Percentiles rank a stretch among this genome's conserved stretches.
Evolutionary conservation across 2,329 filamentous ascomycete genomes (phyloP).

Genomic region (Lecanoromycetidae sp.): DNA sequence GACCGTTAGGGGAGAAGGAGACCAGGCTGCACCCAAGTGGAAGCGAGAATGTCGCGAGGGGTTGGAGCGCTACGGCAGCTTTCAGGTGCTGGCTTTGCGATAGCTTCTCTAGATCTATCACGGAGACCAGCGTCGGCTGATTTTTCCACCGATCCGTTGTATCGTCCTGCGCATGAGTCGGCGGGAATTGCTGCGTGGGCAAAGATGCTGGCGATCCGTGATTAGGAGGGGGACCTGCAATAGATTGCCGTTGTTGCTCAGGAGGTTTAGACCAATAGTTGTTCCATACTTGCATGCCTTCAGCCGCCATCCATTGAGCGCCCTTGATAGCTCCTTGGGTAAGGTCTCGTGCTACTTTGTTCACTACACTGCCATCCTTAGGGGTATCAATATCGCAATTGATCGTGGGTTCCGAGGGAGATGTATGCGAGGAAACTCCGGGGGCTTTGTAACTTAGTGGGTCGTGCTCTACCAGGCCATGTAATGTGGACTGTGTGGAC

Average conservation of each 20-base stretch:
- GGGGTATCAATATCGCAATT: slow-evolving; percentile 36
- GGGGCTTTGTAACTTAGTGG: slow-evolving; percentile 26
- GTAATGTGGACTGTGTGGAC: slow-evolving; percentile 29
- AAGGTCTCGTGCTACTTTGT: slow-evolving; percentile 37
- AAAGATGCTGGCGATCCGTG: neutral
- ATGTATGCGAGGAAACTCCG: slow-evolving; percentile 32
- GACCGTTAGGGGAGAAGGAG: slow-evolving; percentile 36
- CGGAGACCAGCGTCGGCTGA: slow-evolving; percentile 35
- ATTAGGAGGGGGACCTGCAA: neutral
- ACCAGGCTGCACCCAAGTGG: slow-evolving; percentile 39
- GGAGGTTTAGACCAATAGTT: slow-evolving; percentile 39
- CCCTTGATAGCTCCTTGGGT: slow-evolving; percentile 38
- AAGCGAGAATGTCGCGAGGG: slow-evolving; percentile 35
- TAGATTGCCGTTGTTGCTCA: slow-evolving; percentile 6
- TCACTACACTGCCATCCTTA: slow-evolving; percentile 36
- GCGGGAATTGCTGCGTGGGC: slow-evolving; percentile 14
- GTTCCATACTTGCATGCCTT: slow-evolving; percentile 39
- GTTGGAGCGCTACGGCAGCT: slow-evolving; percentile 24
- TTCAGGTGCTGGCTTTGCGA: slow-evolving; percentile 27
- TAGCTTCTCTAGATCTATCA: slow-evolving; percentile 34
- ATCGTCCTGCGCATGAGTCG: slow-evolving; percentile 27
- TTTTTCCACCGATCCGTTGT: slow-evolving; percentile 25
- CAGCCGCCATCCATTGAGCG: slow-evolving; percentile 38
- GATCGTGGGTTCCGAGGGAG: slow-evolving; percentile 31
- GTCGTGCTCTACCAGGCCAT: slow-evolving; percentile 29